These are phyloP conservation scores for Magnaporthiopsis incrustans DNA, from an alignment of 2,329 filamentous ascomycete species.

Conservation along the genomic window DNA sequence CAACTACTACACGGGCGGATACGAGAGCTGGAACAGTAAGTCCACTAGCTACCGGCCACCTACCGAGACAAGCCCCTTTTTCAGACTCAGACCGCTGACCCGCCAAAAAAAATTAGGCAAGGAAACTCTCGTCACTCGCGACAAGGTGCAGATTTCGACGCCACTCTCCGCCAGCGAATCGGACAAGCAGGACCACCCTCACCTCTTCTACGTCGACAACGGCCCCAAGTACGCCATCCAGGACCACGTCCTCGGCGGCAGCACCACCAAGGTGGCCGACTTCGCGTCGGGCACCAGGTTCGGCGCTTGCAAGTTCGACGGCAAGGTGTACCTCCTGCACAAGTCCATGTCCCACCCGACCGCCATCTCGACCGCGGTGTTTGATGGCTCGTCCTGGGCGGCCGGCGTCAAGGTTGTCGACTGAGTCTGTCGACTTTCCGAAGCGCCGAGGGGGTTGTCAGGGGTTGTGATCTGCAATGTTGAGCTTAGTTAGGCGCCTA, in stretches of 20 bases:
- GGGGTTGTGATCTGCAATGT: too few species aligned
- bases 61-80: too few species aligned
- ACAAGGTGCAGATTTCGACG: neutral
- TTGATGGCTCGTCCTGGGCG: neutral
- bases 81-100: too few species aligned
- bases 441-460: neutral
- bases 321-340: neutral
- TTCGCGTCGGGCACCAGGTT: neutral
- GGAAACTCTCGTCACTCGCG: neutral
- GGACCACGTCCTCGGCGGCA: neutral
- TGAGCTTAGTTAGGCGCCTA: too few species aligned
- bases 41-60: neutral
- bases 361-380: neutral
- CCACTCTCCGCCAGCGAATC: neutral
- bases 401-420: neutral
- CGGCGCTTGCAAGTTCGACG: neutral
- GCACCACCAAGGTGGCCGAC: neutral
- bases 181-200: neutral
- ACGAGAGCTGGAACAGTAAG: neutral
- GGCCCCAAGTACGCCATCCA: neutral
- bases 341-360: neutral
- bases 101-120: neutral
- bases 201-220: neutral
- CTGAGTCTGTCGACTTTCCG: neutral
- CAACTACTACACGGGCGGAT: neutral